Conservation (phyloP, 495 filamentous ascomycete species). For the Cryomyces antarcticus region DNA sequence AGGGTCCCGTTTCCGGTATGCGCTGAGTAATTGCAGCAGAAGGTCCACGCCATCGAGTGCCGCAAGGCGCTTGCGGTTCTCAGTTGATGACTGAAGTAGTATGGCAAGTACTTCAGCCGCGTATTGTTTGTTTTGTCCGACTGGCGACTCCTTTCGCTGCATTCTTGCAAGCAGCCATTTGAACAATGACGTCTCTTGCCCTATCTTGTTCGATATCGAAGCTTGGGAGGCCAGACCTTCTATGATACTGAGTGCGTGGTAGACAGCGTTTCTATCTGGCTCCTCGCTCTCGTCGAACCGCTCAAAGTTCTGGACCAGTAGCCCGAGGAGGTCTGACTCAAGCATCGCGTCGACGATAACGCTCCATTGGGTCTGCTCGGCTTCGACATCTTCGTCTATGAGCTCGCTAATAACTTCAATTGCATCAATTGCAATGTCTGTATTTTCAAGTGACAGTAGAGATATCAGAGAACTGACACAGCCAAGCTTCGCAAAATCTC, state of each 20-base stretch:
- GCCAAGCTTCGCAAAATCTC: constrained; percentile 63
- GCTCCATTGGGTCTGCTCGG: constrained; percentile 68
- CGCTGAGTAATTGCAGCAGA: constrained; percentile 61
- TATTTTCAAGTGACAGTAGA: constrained; percentile 84
- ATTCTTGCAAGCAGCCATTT: constrained; percentile 60
- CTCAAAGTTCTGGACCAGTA: constrained; percentile 68
- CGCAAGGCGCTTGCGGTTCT: constrained; percentile 36
- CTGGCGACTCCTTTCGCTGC: constrained; percentile 35
- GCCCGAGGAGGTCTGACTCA: constrained; percentile 61
- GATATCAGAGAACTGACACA: constrained; percentile 56
- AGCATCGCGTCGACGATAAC: constrained; percentile 58
- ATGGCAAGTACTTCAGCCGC: constrained; percentile 83
- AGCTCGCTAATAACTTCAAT: constrained; percentile 84
- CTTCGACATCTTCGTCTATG: constrained; percentile 83
- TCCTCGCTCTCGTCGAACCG: constrained; percentile 65
- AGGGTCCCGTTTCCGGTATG: constrained; percentile 83
- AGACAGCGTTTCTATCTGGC: constrained; percentile 63
- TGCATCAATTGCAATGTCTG: constrained; percentile 83
- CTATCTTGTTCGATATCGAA: constrained; percentile 46
- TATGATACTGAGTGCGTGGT: constrained; percentile 62
- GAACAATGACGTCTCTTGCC: constrained; percentile 41
- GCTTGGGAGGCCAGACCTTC: constrained; percentile 69
- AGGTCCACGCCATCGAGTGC: constrained; percentile 53
- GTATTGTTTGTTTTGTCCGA: constrained; percentile 88
- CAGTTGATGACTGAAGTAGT: constrained; percentile 45